Percentiles rank a stretch among this genome's conserved stretches.
Conservation (phyloP, 23 red algal species). For the Gracilariopsis chorda region DNA sequence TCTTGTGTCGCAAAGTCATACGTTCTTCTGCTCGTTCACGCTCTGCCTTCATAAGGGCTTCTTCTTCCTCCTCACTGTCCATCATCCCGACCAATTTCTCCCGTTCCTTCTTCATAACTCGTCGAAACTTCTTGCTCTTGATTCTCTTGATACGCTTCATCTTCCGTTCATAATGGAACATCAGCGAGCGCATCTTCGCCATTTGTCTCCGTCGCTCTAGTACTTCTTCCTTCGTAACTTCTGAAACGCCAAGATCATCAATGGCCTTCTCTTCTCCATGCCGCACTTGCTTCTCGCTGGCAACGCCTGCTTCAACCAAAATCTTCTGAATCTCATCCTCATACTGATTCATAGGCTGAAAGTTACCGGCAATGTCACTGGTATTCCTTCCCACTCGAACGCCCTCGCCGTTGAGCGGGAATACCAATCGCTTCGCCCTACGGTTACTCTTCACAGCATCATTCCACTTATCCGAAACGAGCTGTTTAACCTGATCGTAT, state of each 20-base stretch:
- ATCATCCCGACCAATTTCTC: constrained; percentile 17
- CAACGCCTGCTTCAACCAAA: constrained; percentile 38
- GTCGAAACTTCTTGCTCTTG: constrained; percentile 60
- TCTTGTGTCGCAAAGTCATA: constrained; percentile 74
- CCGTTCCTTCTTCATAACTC: constrained; percentile 50
- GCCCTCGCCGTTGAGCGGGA: constrained; percentile 19
- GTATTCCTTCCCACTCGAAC: neutral
- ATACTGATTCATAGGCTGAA: constrained; percentile 36
- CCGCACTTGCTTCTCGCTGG: constrained; percentile 7
- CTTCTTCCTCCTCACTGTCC: constrained; percentile 29
- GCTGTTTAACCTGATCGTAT: constrained; percentile 12
- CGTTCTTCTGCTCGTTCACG: constrained; percentile 76
- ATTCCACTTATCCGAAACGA: constrained; percentile 35
- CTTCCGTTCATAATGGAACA: constrained; percentile 86
- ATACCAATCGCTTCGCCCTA: neutral
- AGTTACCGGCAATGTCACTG: constrained; percentile 25
- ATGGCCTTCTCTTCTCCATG: constrained; percentile 28
- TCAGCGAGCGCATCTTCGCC: constrained; percentile 50
- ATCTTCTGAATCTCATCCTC: constrained; percentile 38
- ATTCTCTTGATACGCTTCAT: constrained; percentile 81
- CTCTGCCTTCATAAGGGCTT: constrained; percentile 57
- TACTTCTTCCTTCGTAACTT: constrained; percentile 57
- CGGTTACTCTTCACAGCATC: constrained; percentile 21
- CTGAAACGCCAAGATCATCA: neutral
- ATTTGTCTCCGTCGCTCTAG: constrained; percentile 44